These are phyloP conservation scores for Patellifolia procumbens DNA, from an alignment of 179 eudicot genomes.

Conservation along the genomic window DNA sequence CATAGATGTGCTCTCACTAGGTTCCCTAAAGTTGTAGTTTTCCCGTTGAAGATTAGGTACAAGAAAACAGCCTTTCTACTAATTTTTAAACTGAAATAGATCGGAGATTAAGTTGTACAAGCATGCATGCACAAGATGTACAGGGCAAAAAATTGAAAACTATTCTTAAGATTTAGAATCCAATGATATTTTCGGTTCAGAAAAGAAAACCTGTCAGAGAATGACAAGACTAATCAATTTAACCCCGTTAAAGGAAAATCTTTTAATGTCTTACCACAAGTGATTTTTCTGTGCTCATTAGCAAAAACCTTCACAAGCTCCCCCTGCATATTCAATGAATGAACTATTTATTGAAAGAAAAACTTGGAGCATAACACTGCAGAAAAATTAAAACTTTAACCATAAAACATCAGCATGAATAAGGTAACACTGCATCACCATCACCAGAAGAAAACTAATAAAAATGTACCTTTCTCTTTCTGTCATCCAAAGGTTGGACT, in stretches of 20 bases:
- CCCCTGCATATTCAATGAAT: slow-evolving; percentile 59
- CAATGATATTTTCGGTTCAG: background rate
- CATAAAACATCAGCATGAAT: slow-evolving; percentile 6
- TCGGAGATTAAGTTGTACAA: background rate
- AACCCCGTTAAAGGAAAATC: background rate
- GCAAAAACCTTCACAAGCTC: slow-evolving; percentile 90
- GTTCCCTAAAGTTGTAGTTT: background rate
- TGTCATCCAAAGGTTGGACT: slow-evolving; percentile 93
- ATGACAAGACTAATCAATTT: background rate
- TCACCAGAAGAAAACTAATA: background rate
- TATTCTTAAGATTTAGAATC: background rate
- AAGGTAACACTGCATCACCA: background rate
- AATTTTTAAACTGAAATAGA: background rate
- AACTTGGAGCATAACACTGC: background rate
- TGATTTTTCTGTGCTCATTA: slow-evolving; percentile 81
- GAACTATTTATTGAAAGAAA: background rate
- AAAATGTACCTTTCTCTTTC: slow-evolving; percentile 72
- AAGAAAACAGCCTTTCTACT: background rate
- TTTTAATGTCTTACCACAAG: slow-evolving; percentile 62
- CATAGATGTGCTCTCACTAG: background rate
- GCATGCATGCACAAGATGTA: background rate
- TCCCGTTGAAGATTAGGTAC: background rate
- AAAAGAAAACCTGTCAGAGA: background rate
- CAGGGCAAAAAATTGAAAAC: background rate
- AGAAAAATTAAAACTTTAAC: background rate